Conservation (phyloP, 163 green algal genomes). For the Coccomyxa subellipsoidea region DNA sequence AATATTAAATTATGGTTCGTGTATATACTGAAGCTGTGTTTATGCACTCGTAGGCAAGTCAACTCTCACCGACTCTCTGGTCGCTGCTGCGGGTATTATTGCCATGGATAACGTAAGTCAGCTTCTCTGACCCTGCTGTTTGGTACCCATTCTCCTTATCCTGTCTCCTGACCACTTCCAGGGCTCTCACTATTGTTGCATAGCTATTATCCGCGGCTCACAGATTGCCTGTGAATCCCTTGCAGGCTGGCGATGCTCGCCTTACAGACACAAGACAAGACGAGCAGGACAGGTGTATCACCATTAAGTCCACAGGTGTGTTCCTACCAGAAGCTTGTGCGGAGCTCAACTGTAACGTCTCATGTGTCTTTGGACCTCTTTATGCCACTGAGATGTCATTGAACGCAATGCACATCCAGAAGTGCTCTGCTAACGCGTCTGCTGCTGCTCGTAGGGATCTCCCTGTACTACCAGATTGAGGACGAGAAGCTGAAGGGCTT, state of each 20-base stretch:
- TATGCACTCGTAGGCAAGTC: constrained; percentile 77
- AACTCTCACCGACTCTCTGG: constrained; percentile 98
- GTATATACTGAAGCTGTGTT: neutral
- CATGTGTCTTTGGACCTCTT: too few species aligned
- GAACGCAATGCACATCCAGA: too few species aligned
- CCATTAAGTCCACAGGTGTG: constrained; percentile 99
- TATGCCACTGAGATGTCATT: too few species aligned
- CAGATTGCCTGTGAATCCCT: neutral
- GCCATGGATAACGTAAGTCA: constrained; percentile 84
- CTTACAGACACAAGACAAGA: constrained; percentile 97
- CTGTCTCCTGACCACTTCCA: too few species aligned
- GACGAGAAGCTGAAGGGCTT: constrained; percentile 83
- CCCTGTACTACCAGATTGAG: constrained; percentile 97
- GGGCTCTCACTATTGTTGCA: neutral
- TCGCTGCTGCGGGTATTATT: constrained; percentile 99
- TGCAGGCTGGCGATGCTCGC: constrained; percentile 84
- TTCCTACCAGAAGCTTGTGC: neutral
- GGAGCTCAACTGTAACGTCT: too few species aligned
- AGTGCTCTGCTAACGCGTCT: neutral
- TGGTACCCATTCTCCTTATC: too few species aligned
- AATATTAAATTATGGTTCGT: constrained; percentile 3
- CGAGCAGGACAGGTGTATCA: constrained; percentile 99
- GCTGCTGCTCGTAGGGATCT: constrained; percentile 72
- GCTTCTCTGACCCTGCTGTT: too few species aligned
- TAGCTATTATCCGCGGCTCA: neutral